Percentiles rank a stretch among this genome's conserved stretches.
These are phyloP conservation scores for Plasmodium ovale DNA, from an alignment of 169 alveolate genomes.

Conservation along the genomic window DNA sequence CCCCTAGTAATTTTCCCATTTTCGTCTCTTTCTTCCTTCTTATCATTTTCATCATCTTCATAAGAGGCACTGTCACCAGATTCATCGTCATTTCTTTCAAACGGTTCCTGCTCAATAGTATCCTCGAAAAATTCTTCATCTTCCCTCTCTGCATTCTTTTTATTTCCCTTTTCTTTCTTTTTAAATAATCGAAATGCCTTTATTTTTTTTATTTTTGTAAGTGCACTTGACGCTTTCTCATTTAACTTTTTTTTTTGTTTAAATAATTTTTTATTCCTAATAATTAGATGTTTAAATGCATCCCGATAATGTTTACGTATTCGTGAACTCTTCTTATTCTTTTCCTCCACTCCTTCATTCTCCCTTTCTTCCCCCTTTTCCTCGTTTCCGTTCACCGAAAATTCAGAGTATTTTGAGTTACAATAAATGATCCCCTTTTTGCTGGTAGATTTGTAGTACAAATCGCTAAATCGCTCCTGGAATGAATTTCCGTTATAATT, in stretches of 20 bases:
- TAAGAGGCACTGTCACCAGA: conserved; percentile 36
- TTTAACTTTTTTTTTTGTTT: conserved; percentile 7
- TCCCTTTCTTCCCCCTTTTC: not conserved
- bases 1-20: not conserved
- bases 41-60: conserved; percentile 11
- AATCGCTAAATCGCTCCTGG: conserved; percentile 11
- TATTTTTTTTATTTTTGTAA: conserved; percentile 16
- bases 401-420: conserved; percentile 21
- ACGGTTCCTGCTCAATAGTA: not conserved
- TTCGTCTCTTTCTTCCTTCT: not conserved
- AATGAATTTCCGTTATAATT: not conserved
- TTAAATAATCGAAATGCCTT: conserved; percentile 44
- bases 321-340: not conserved
- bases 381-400: conserved; percentile 5
- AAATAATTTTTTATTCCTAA: conserved; percentile 16
- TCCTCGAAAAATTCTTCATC: conserved; percentile 24
- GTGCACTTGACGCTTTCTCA: conserved; percentile 4
- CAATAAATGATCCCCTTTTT: conserved; percentile 9
- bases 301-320: conserved; percentile 5
- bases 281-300: conserved; percentile 25
- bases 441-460: not conserved
- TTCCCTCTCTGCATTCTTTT: not conserved
- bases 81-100: conserved; percentile 14
- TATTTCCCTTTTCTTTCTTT: not conserved
- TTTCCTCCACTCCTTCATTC: not conserved